Evolutionary conservation across 192 early-diverging fungal species (phyloP), one percentile per base, ranked within the genome.

Genomic region (Linnemannia exigua): DNA sequence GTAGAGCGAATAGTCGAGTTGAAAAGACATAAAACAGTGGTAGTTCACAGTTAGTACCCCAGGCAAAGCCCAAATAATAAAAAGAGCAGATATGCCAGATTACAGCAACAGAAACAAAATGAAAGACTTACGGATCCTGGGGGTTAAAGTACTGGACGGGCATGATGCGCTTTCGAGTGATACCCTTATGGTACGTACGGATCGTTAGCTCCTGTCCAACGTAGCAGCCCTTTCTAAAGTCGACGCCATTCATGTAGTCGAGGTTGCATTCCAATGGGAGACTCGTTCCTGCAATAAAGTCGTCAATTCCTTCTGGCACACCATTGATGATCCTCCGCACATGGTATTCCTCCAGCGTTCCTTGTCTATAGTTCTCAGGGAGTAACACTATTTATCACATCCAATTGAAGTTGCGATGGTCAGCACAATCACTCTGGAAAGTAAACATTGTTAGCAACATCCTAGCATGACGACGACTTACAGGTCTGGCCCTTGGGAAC

Each of bases 121-220:
- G n/a, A 6, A 17, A 9, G 36, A 90, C 76, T 79, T 90, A 89
- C 90, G 67, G 77, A 22, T 93, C 90, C 28, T 77, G 77, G 28
- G 89, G 85, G 5, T 70, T 77, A 68, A 88, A 92, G 22, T 96
- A 84, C 77, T 95, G 93, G 1, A 97, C 91, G 5, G 97, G 97
- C 38, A 98, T 91, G 11, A 99, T 89, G 66, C 97, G 92, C 90
- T 99, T 99, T 61, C 98, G 93, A 54, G 95, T 96, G 8, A 97
- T 95, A 20, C 98, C 98, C 36, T 94, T 97, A 81, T 99, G 97
- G 77, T 99, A 94, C 16, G 97, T 99, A 66, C 98, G 91, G 87
- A 98, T 98, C 1, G 98, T 99, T 81, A 99, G 93, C 87, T 99
- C 98, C 87, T 99, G 98, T 19, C 98, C 98, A 37, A 99, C 93